Evolutionary conservation across 805 yeast genomes (phyloP), one percentile per base, ranked within the genome.

Genomic region (Blastobotrys attinorum): DNA sequence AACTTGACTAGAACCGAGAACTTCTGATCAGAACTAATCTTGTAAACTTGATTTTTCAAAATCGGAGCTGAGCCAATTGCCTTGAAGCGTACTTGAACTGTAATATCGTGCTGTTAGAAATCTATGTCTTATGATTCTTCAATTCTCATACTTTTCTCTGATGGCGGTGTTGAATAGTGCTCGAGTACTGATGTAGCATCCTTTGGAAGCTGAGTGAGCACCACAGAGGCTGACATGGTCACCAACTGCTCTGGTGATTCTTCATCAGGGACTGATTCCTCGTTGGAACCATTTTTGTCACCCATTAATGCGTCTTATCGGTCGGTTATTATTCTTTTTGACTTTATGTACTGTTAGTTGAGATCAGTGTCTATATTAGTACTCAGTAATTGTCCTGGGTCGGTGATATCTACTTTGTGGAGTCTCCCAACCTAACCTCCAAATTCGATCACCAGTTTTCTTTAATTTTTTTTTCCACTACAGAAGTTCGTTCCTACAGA

Each of bases 51-150:
- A n/a, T 75, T 75, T n/a, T 57, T 58, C 17, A 77, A 62, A 1
- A 65, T 59, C 1, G 72, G 71, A 0, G 81, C 70, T 1, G 79
- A 71, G 0, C 82, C 82, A 32, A 77, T 71, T 3, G 81, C 72
- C 44, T 68, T 66, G 47, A 77, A 70, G 37, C 79, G 63, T 15
- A 77, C 62, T 1, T 71, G 62, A 11, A 72, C 64, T 52, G 65
- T 63, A 4, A 17, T 17, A n/a, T 17, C 37, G 22, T 22, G 21
- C 29, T 25, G 29, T 25, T 25, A 25, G 29, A 7, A 11, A 18
- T 20, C n/a, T 6, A n/a, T 33, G 10, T 10, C 8, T n/a, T 17
- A 39, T 35, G 45, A 16, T 37, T 34, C n/a, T 23, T 42, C 40
- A 37, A 31, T 13, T 42, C 29, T 8, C 37, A 22, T 39, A 43